Percentiles rank a stretch among this genome's conserved stretches.
These are phyloP conservation scores for Aspergillus fructus DNA, from an alignment of 2,329 filamentous ascomycete genomes.

Conservation along the genomic window DNA sequence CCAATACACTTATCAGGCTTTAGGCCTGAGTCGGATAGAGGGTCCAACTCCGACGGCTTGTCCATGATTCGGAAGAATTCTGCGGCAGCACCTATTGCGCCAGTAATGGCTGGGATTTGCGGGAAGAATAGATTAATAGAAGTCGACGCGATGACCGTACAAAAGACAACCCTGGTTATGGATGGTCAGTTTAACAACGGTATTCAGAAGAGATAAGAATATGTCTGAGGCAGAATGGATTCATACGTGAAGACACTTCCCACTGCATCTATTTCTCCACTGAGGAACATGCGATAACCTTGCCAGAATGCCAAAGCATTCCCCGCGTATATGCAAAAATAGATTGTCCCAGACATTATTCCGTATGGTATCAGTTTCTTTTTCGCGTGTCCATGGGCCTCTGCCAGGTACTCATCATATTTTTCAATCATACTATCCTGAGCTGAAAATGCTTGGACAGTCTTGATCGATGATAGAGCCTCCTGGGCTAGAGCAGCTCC, in stretches of 20 bases:
- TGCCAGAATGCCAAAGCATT: slow-evolving; percentile 53
- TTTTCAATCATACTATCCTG: slow-evolving; percentile 15
- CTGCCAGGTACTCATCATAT: slow-evolving; percentile 19
- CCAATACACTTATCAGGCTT: slow-evolving; percentile 73
- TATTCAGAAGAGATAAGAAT: slow-evolving; percentile 3
- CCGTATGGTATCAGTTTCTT: slow-evolving; percentile 22
- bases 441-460: slow-evolving; percentile 24
- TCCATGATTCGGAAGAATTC: slow-evolving; percentile 76
- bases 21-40: slow-evolving; percentile 67
- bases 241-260: slow-evolving; percentile 28
- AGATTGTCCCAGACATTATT: slow-evolving; percentile 18
- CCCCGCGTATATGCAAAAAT: slow-evolving; percentile 19
- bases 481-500: slow-evolving; percentile 91
- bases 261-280: slow-evolving; percentile 24
- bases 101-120: slow-evolving; percentile 39
- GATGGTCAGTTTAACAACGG: not conserved
- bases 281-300: slow-evolving; percentile 30
- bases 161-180: slow-evolving; percentile 21
- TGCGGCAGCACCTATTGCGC: slow-evolving; percentile 42
- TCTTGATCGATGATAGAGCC: slow-evolving; percentile 63
- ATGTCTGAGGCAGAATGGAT: not conserved
- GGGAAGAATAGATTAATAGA: slow-evolving; percentile 35
- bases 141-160: slow-evolving; percentile 34
- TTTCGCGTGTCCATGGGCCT: slow-evolving; percentile 16
- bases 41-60: slow-evolving; percentile 78